phyloP scores from a whole-genome alignment of 257 asterid species.

The Cinchona pubescens region DNA sequence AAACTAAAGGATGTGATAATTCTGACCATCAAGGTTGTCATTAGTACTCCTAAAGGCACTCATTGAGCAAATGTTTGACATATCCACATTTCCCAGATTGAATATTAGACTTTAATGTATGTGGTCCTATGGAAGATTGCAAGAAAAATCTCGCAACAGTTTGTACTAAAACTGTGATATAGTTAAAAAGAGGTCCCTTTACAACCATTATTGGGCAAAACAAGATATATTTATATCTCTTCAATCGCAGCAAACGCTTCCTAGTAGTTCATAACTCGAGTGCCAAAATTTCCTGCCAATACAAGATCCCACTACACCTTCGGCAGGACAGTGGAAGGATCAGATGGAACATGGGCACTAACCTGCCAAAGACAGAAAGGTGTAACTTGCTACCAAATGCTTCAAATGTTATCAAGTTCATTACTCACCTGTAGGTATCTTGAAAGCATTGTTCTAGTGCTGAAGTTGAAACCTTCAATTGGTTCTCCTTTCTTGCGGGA shows the following conservation, averaged over 20 bases:
- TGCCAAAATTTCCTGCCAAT: background rate
- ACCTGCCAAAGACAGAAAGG: constrained; percentile 44
- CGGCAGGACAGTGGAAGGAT: constrained; percentile 62
- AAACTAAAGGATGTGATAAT: background rate
- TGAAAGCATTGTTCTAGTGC: constrained; percentile 58
- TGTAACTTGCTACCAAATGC: background rate
- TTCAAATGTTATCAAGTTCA: constrained; percentile 2
- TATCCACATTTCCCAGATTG: background rate
- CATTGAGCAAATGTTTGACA: background rate
- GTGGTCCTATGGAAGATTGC: background rate
- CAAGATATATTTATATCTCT: constrained; percentile 1
- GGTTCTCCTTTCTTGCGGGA: constrained; percentile 84
- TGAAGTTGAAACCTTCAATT: constrained; percentile 80
- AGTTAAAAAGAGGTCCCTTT: background rate
- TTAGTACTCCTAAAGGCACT: background rate
- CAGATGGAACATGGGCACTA: constrained; percentile 53
- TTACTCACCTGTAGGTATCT: constrained; percentile 71
- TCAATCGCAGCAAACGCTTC: background rate
- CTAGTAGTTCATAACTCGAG: background rate
- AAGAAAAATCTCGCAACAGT: background rate
- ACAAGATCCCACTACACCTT: constrained; percentile 33
- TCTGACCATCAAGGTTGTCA: background rate
- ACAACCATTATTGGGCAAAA: background rate
- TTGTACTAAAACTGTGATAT: background rate
- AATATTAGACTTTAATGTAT: background rate